These are phyloP conservation scores for Oryza punctata DNA, from an alignment of 176 grass and related monocot species.

Conservation along the genomic window DNA sequence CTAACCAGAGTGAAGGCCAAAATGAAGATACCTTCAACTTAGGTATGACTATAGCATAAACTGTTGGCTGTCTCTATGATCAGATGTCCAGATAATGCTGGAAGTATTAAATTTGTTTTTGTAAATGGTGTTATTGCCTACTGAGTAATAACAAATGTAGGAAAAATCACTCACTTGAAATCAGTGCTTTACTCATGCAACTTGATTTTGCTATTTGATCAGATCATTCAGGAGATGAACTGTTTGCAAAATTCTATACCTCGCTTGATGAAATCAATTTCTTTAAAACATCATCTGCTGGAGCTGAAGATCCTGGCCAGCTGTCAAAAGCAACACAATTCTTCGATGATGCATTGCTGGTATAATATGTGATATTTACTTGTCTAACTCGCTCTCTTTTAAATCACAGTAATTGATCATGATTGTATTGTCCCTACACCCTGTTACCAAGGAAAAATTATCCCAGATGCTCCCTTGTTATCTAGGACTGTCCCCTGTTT, in stretches of 20 bases:
- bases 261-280: conserved; percentile 75
- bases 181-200: conserved; percentile 5
- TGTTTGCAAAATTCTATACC: conserved; percentile 73
- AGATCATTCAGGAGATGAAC: conserved; percentile 58
- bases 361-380: conserved; percentile 35
- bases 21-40: conserved; percentile 49
- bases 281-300: conserved; percentile 54
- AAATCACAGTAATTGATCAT: not conserved
- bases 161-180: not conserved
- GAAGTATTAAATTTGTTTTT: conserved; percentile 9
- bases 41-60: conserved; percentile 52
- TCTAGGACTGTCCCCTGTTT: not conserved
- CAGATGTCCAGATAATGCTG: not conserved
- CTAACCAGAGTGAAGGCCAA: conserved; percentile 51
- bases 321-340: conserved; percentile 68
- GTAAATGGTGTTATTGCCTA: conserved; percentile 11
- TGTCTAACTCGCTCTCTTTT: not conserved
- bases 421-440: not conserved
- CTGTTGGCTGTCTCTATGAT: not conserved
- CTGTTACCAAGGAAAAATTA: not conserved
- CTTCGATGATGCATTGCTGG: conserved; percentile 57
- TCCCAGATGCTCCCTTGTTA: not conserved
- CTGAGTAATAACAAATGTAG: not conserved
- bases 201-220: conserved; percentile 17
- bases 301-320: conserved; percentile 59